phyloP scores from a whole-genome alignment of 1,284 basidiomycete genomes.

The Hypsizygus ulmarius region DNA sequence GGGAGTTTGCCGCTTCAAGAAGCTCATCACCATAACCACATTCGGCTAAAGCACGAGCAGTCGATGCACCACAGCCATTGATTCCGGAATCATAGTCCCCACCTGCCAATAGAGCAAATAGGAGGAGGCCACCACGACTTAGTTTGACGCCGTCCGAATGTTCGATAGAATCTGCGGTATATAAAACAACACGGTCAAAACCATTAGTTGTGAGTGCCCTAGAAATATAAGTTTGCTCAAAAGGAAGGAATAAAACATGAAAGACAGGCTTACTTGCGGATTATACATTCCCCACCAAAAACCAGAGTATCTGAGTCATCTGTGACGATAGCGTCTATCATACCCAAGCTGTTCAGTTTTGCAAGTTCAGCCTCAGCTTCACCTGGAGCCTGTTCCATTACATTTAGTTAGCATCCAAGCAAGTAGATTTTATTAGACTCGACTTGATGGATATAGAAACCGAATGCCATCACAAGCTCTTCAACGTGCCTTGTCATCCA shows the following conservation, averaged over 20 bases:
- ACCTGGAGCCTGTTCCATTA: constrained; percentile 24
- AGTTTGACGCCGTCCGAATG: constrained; percentile 11
- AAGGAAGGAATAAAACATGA: too few species aligned
- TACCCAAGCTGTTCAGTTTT: constrained; percentile 18
- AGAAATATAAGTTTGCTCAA: too few species aligned
- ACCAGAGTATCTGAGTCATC: constrained; percentile 27
- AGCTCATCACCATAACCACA: constrained; percentile 17
- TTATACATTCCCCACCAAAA: constrained; percentile 24
- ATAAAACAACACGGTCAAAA: constrained; percentile 13
- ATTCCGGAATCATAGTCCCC: constrained; percentile 25
- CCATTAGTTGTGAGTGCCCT: constrained; percentile 2
- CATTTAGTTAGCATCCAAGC: constrained; percentile 1
- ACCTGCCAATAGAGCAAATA: constrained; percentile 25
- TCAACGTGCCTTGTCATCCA: constrained; percentile 19
- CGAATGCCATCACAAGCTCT: constrained; percentile 23
- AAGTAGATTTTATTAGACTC: constrained; percentile 10
- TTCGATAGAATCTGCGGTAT: constrained; percentile 13
- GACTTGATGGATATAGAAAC: constrained; percentile 20
- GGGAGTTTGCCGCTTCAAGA: constrained; percentile 10
- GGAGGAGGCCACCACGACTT: constrained; percentile 17
- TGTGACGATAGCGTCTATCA: constrained; percentile 26
- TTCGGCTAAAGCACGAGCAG: constrained; percentile 16
- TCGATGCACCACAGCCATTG: constrained; percentile 15
- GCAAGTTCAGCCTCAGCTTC: constrained; percentile 32
- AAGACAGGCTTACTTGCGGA: constrained; percentile 16